phyloP scores from a whole-genome alignment of 2,329 filamentous ascomycete species.

The Emydomyces testavorans region DNA sequence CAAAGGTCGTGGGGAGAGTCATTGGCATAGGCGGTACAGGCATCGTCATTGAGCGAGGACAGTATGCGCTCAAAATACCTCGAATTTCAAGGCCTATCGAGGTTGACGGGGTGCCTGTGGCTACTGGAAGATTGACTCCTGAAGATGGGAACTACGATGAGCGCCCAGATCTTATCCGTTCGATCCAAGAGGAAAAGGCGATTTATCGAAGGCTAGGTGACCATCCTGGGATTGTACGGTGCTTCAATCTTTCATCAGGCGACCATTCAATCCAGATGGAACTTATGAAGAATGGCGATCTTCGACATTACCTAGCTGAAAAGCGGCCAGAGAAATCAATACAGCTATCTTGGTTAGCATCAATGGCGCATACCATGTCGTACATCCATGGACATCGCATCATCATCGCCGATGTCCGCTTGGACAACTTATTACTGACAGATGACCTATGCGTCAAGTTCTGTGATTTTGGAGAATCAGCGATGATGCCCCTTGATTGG shows the following conservation, averaged over 20 bases:
- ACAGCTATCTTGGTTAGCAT: conserved; percentile 20
- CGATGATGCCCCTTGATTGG: conserved; percentile 14
- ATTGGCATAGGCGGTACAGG: conserved; percentile 16
- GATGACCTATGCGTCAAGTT: conserved; percentile 18
- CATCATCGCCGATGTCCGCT: conserved; percentile 24
- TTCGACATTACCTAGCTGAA: conserved; percentile 18
- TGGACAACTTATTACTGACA: conserved; percentile 13
- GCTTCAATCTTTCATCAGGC: conserved; percentile 11
- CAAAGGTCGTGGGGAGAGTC: conserved; percentile 15
- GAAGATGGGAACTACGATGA: conserved; percentile 18
- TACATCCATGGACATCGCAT: conserved; percentile 22
- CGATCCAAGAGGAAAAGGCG: conserved; percentile 14
- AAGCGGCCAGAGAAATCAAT: conserved; percentile 15
- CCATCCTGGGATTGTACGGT: conserved; percentile 12
- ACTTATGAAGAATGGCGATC: conserved; percentile 22
- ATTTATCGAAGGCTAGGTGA: conserved; percentile 10
- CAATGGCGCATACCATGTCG: conserved; percentile 21
- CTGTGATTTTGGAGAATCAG: conserved; percentile 19
- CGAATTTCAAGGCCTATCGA: conserved; percentile 14
- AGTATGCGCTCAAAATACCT: conserved; percentile 19
- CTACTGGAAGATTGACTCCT: conserved; percentile 11
- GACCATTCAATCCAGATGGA: conserved; percentile 16
- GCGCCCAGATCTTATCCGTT: conserved; percentile 12
- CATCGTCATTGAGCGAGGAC: conserved; percentile 17
- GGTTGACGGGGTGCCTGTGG: conserved; percentile 15